Conservation (phyloP, 1,284 basidiomycete species). For the Cutaneotrichosporon cyanovorans region DNA sequence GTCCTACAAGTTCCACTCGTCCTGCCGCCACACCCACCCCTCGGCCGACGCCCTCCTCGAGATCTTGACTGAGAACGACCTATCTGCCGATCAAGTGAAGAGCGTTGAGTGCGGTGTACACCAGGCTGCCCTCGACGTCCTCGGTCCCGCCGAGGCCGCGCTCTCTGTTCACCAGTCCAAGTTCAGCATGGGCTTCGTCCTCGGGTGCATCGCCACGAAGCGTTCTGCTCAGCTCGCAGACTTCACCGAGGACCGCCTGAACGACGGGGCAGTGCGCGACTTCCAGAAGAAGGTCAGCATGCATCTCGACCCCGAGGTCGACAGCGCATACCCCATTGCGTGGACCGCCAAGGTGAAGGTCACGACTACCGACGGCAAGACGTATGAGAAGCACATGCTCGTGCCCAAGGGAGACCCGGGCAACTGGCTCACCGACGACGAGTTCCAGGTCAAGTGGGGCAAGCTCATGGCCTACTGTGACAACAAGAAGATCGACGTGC, state of each 20-base stretch:
- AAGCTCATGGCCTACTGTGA: not conserved
- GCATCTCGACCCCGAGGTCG: conserved; percentile 3
- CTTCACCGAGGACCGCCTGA: conserved; percentile 2
- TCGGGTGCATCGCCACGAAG: conserved; percentile 2
- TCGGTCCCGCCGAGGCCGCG: conserved; percentile 3
- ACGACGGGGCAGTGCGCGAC: conserved; percentile 2
- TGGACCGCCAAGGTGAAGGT: conserved; percentile 5
- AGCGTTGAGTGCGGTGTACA: conserved; percentile 8
- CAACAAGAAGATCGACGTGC: not conserved
- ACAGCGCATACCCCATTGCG: conserved; percentile 1
- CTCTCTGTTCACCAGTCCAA: conserved; percentile 4
- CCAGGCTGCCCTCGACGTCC: conserved; percentile 6
- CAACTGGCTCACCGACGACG: conserved; percentile 3
- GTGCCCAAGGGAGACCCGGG: conserved; percentile 7
- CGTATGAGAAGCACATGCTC: conserved; percentile 2
- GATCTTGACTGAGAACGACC: conserved; percentile 1
- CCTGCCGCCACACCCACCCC: conserved; percentile 10
- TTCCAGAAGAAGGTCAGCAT: conserved; percentile 11
- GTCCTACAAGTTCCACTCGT: conserved; percentile 9
- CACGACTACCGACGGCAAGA: conserved; percentile 4
- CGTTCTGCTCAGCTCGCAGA: conserved; percentile 6
- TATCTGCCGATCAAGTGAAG: not conserved
- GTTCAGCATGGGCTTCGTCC: conserved; percentile 7
- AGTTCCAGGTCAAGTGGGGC: conserved; percentile 4
- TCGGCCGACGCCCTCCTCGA: conserved; percentile 3